Base-by-base conservation (phyloP, 345 rosid genomes). In the Eucalyptus urophylla region DNA sequence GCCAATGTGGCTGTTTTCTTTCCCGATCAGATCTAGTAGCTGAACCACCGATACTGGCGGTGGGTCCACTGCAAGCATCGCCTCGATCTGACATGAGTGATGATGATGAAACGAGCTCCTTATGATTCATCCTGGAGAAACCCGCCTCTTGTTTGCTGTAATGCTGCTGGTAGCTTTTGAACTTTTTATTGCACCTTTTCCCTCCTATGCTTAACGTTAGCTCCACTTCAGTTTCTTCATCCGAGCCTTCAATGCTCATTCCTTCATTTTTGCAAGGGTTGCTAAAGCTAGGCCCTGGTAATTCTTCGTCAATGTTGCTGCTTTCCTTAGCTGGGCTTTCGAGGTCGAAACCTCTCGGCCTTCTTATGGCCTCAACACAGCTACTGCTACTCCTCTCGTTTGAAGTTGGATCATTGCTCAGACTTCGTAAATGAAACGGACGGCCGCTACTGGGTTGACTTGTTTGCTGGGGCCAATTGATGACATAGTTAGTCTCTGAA, bases 141-240 rank as follows among this genome's bases (percentile, higher is more conserved):
- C 47, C 88, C 4, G 21, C 47, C 29, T 88, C 86, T 37, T 80
- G 27, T 51, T 88, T 80, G 19, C 86, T 86, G 44, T 19, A 53
- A 31, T 86, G 86, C 25, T 81, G 87, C 43, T 87, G 90, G 86
- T n/a, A 31, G 47, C 87, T 86, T 29, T 72, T 83, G 14, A 80
- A 58, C 33, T 27, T 88, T 81, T 88, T 89, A 87, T 90, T 92
- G 92, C 90, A 50, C 76, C 88, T 87, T 67, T 58, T 85, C 43
- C 93, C 92, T 89, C 98, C 99, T 62, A 96, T 93, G 90, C 98
- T 94, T 87, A 97, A 54, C 44, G 96, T 96, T 88, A 97, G 93
- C 89, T 96, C 98, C 51, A 95, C 92, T 21, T 94, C 95, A 80
- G 88, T 91, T 27, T 95, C 96, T 21, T 93, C 95, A 21, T 91